phyloP scores from a whole-genome alignment of 768 basidiomycete species.

The Strobilomyces echinocephalus region DNA sequence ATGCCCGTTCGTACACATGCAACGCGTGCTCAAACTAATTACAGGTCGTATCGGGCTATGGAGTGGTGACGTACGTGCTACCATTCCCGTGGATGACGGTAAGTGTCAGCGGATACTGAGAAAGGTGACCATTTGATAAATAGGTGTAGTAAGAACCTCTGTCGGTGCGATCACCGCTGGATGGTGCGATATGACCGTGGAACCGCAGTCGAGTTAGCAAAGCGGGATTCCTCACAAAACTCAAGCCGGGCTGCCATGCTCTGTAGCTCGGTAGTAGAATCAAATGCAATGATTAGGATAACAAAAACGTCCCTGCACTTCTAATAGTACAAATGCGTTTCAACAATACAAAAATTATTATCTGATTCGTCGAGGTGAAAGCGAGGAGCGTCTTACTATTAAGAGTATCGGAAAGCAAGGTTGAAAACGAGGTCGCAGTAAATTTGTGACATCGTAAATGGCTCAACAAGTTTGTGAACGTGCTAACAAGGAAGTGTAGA shows the following conservation, averaged over 20 bases:
- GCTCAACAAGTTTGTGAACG: background rate
- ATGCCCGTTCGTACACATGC: background rate
- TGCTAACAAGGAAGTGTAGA: background rate
- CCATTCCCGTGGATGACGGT: background rate
- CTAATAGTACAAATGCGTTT: constrained; percentile 8
- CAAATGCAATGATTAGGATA: background rate
- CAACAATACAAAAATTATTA: constrained; percentile 5
- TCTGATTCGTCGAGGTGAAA: background rate
- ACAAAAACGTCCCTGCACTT: constrained; percentile 6
- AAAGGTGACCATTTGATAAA: background rate
- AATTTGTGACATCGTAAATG: background rate
- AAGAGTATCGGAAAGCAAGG: background rate
- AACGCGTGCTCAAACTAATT: no score
- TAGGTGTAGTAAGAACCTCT: background rate
- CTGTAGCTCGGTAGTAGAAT: no score
- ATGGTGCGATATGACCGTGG: background rate
- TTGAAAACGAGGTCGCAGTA: background rate
- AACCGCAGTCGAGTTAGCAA: background rate
- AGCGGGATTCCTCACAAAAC: background rate
- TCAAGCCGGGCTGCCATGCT: background rate
- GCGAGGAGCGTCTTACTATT: constrained; percentile 5
- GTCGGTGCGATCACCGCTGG: background rate
- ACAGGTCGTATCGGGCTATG: background rate
- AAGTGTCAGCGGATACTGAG: background rate
- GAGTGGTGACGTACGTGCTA: background rate